Percentiles rank a stretch among this genome's conserved stretches.
Evolutionary conservation across 805 yeast species (phyloP).

Genomic region (Barnettozyma vustinii): DNA sequence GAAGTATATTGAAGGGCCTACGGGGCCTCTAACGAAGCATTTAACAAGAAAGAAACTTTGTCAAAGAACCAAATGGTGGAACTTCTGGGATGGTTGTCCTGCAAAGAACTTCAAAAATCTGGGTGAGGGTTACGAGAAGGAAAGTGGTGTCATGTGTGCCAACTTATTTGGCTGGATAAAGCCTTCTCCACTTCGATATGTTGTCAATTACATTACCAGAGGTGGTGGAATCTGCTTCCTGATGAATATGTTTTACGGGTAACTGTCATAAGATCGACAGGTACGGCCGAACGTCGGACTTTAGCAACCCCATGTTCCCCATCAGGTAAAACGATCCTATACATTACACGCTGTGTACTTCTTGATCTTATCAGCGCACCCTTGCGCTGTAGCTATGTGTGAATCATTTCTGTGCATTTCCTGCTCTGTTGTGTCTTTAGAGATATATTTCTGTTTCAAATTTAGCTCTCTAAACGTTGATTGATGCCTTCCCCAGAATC

Average conservation of each 20-base stretch:
- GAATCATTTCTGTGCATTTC: too few relatives aligned
- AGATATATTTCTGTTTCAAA: too few relatives aligned
- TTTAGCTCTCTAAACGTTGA: too few relatives aligned
- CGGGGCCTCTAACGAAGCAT: constrained; percentile 82
- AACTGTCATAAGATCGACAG: constrained; percentile 2
- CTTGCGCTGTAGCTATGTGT: too few relatives aligned
- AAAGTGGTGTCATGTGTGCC: constrained; percentile 78
- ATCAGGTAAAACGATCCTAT: too few relatives aligned
- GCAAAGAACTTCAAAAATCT: constrained; percentile 66
- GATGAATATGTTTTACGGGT: constrained; percentile 46
- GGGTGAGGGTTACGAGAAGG: constrained; percentile 87
- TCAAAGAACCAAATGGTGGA: constrained; percentile 90
- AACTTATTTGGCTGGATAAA: constrained; percentile 46
- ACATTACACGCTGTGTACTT: too few relatives aligned
- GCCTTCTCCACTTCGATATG: constrained; percentile 44
- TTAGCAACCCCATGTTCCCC: too few relatives aligned
- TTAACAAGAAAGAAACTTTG: constrained; percentile 67
- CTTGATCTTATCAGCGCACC: too few relatives aligned
- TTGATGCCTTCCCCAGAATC: neutral
- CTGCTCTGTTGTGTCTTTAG: too few relatives aligned
- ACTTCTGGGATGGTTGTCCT: constrained; percentile 76
- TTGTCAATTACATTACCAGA: constrained; percentile 49
- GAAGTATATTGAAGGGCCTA: constrained; percentile 89
- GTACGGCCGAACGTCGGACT: too few relatives aligned
- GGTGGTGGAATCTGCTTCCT: constrained; percentile 57